Evolutionary conservation across 2,329 filamentous ascomycete species (phyloP), one percentile per base, ranked within the genome.

Genomic region (Didymella lethalis): DNA sequence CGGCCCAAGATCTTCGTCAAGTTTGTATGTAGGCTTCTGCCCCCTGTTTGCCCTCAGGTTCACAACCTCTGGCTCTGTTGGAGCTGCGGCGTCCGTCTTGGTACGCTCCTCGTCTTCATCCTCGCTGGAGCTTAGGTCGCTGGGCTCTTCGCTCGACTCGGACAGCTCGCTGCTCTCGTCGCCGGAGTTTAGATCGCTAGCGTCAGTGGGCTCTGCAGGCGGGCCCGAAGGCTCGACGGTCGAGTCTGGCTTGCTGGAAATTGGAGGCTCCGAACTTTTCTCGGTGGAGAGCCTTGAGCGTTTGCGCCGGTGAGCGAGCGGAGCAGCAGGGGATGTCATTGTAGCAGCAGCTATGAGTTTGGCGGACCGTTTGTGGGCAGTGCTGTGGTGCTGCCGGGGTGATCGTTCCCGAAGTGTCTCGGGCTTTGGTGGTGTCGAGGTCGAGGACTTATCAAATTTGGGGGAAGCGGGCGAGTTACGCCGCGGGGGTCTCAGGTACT

Each of bases 61-160:
- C 8, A 71, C 65, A 10, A 75, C 59, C 31, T 54, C 59, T 16
- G 62, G 55, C 20, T 66, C 53, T 43, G 58, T 34, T 20, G 38
- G 25, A n/a, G 41, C 32, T 47, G 54, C 49, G 16, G 23, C 29
- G 25, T 53, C 50, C 28, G 46, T 54, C 28, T 65, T 63, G 62
- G 25, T 68, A 57, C 18, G 67, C 61, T 18, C 57, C 4, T 67
- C 59, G 10, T 65, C 66, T 11, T 65, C 66, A 10, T 68, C 67
- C n/a, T 77, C 75, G 40, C 65, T 68, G 1, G 69, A 72, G 46
- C 68, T 73, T 23, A 74, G 67, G 23, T 73, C 73, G 64, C 75
- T 77, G 18, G 76, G 73, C 49, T 77, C 76, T 50, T 75, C 72
- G 54, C 75, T 77, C 25, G 76, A 77, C 20, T 73, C 68, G 26